phyloP scores from a whole-genome alignment of 129 eudicot species.

The Chrysanthemum makinoi region DNA sequence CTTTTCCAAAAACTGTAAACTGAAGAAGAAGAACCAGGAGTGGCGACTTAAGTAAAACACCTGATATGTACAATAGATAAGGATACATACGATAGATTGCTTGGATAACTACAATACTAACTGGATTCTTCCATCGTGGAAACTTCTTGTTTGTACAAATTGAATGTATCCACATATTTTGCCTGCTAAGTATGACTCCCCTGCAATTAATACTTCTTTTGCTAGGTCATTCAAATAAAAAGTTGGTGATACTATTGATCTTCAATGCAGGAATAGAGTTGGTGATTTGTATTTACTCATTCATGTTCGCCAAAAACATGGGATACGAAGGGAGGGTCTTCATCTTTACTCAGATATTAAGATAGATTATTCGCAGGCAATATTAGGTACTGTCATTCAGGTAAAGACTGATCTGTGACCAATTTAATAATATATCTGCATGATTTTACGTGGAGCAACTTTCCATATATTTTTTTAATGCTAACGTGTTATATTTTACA shows the following conservation, averaged over 20 bases:
- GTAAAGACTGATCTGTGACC: conserved; percentile 34
- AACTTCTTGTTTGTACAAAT: conserved; percentile 15
- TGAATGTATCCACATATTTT: neutral
- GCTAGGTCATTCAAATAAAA: conserved; percentile 14
- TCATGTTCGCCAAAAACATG: conserved; percentile 60
- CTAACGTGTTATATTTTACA: neutral
- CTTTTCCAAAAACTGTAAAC: too few relatives aligned
- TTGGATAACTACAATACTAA: neutral
- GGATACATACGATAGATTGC: too few relatives aligned
- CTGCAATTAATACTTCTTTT: conserved; percentile 16
- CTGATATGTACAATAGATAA: too few relatives aligned
- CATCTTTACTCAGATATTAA: conserved; percentile 69
- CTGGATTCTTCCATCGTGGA: neutral
- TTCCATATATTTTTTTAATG: neutral
- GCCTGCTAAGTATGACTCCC: neutral
- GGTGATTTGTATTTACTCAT: conserved; percentile 81
- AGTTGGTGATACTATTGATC: conserved; percentile 24
- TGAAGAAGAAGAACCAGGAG: too few relatives aligned
- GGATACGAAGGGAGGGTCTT: conserved; percentile 77
- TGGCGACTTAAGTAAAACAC: too few relatives aligned
- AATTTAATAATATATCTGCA: conserved; percentile 9
- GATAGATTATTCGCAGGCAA: conserved; percentile 86
- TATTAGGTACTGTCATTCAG: conserved; percentile 78
- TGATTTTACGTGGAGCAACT: conserved; percentile 17
- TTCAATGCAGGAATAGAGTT: conserved; percentile 57